Base-by-base conservation (phyloP, 2,329 filamentous ascomycete genomes). In the Aspergillus transmontanensis region DNA sequence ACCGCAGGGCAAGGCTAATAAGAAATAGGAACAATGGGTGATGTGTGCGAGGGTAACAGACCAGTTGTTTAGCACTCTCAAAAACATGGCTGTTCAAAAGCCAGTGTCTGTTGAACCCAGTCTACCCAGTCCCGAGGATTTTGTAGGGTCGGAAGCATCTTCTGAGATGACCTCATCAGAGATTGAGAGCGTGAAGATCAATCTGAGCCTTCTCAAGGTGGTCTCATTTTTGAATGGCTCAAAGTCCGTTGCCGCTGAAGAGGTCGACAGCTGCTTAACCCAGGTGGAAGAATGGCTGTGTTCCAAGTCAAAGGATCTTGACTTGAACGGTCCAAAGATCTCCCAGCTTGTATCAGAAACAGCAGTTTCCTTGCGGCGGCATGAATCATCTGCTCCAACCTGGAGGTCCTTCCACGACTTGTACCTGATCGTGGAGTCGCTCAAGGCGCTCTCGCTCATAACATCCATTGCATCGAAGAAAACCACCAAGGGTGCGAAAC, bases 381-480 rank as follows among this genome's bases (percentile, higher is more conserved):
- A 62, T 10, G 66, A 59, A 19, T 73, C 72, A 26, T 70, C 67
- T 28, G 74, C 72, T 5, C 79, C 79, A 2, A 76, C 76, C 4
- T 82, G 80, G 80, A 68, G 73, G 61, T 80, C 77, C 62, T 70
- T 82, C 55, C 80, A 82, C 64, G 59, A 58, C 19, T 71, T 72
- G 55, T 76, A 79, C 63, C 73, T 72, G 16, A 67, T 77, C 19
- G 72, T 82, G 21, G 80, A 82, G 59, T 76, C 77, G 1, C 64
- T 81, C 36, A 80, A 80, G 64, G 76, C 77, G 6, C 56, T 79
- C 23, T 75, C 73, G 9, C 72, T 75, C 45, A 70, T 81, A 36
- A 58, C 73, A 57, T 66, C 70, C 2, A 58, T 75, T 30, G 71
- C 73, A 26, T 68, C 69, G n/a, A 74, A 70, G 45, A 79, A 77